phyloP scores from a whole-genome alignment of 805 yeast species.

The Yamadazyma takamatsuzukensis region DNA sequence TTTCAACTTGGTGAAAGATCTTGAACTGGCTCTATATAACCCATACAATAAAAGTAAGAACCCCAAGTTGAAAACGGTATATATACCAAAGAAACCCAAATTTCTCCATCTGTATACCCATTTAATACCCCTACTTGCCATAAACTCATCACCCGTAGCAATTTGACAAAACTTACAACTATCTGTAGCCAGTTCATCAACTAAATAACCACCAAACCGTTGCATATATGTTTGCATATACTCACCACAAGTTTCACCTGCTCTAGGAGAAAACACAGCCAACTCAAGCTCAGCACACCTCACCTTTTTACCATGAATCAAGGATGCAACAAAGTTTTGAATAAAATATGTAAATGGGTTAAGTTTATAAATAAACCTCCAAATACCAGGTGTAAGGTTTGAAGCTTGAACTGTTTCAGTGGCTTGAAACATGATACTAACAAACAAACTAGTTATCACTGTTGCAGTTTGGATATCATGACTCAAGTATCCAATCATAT shows the following conservation, averaged over 20 bases:
- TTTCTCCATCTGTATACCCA: constrained; percentile 63
- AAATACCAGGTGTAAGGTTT: constrained; percentile 32
- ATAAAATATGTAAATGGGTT: constrained; percentile 66
- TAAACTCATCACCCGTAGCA: constrained; percentile 54
- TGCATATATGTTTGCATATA: constrained; percentile 22
- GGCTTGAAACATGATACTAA: constrained; percentile 26
- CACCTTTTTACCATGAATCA: constrained; percentile 35
- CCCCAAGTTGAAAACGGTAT: constrained; percentile 29
- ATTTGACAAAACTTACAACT: constrained; percentile 61
- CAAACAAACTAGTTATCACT: constrained; percentile 20
- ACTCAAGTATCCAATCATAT: constrained; percentile 20
- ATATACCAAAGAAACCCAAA: constrained; percentile 48
- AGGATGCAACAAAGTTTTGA: constrained; percentile 43
- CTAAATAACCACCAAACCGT: constrained; percentile 44
- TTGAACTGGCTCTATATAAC: too few species aligned
- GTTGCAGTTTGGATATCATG: constrained; percentile 24
- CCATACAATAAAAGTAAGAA: too few species aligned
- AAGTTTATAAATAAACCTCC: constrained; percentile 77
- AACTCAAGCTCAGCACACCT: constrained; percentile 24
- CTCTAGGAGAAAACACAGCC: constrained; percentile 17
- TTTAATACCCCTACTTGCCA: constrained; percentile 34
- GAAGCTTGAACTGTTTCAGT: constrained; percentile 27
- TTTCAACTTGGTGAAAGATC: too few species aligned
- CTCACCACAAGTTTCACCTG: constrained; percentile 27
- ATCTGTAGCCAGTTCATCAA: constrained; percentile 38